phyloP scores from a whole-genome alignment of 495 filamentous ascomycete genomes.

The Annulohypoxylon nitens region DNA sequence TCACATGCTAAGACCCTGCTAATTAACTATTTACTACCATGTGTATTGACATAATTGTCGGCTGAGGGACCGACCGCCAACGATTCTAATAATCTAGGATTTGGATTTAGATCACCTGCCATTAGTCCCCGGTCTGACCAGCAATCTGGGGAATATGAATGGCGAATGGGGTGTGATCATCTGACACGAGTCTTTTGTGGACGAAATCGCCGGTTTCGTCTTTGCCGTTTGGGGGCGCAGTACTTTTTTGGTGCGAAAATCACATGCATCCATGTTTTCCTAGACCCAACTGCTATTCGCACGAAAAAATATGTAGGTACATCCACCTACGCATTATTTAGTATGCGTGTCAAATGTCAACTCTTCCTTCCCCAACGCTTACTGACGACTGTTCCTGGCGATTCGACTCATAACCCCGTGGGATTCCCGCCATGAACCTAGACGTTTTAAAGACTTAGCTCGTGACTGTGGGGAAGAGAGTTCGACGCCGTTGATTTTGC shows the following conservation, averaged over 20 bases:
- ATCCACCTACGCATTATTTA: background rate
- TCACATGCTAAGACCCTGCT: constrained; percentile 37
- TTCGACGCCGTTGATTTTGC: constrained; percentile 38
- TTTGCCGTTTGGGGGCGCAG: constrained; percentile 35
- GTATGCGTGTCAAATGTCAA: constrained; percentile 8
- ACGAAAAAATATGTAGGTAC: constrained; percentile 13
- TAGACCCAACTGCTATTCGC: constrained; percentile 2
- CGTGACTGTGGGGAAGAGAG: constrained; percentile 48
- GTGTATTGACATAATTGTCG: constrained; percentile 3
- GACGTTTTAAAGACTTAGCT: constrained; percentile 39
- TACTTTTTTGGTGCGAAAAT: constrained; percentile 28
- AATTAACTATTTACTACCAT: background rate
- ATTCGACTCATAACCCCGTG: constrained; percentile 29
- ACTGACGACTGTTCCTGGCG: constrained; percentile 21
- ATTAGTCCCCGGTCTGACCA: background rate
- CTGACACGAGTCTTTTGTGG: constrained; percentile 47
- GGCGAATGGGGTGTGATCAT: constrained; percentile 33
- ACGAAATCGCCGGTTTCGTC: constrained; percentile 36
- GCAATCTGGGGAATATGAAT: constrained; percentile 19
- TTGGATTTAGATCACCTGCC: constrained; percentile 39
- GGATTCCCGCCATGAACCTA: constrained; percentile 34
- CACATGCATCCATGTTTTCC: constrained; percentile 36
- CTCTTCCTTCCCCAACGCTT: background rate
- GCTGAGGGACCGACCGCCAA: constrained; percentile 16
- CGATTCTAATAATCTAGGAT: background rate